Conservation (phyloP, 2,329 filamentous ascomycete species). For the Aspergillus caelatus region DNA sequence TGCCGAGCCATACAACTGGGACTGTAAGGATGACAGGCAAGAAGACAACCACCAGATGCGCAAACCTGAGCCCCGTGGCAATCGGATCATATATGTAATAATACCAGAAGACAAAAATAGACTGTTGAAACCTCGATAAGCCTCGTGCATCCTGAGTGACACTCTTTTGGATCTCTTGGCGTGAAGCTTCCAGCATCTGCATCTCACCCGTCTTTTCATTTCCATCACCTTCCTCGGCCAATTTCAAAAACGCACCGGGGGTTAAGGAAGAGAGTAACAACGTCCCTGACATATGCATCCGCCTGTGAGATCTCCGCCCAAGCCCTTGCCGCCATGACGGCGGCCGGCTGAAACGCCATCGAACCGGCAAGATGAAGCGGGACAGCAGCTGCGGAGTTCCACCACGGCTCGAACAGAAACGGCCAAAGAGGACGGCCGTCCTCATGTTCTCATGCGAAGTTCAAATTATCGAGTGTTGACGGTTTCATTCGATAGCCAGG, state of each 20-base stretch:
- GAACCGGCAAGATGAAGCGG: constrained; percentile 31
- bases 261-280: constrained; percentile 52
- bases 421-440: constrained; percentile 51
- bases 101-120: constrained; percentile 69
- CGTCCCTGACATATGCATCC: constrained; percentile 30
- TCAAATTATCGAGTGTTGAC: constrained; percentile 5
- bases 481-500: constrained; percentile 6
- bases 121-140: constrained; percentile 60
- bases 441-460: constrained; percentile 49
- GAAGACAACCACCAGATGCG: constrained; percentile 86
- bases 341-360: constrained; percentile 29
- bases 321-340: constrained; percentile 29
- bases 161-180: constrained; percentile 73
- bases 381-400: constrained; percentile 37
- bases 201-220: constrained; percentile 71
- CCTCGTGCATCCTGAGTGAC: constrained; percentile 65
- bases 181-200: constrained; percentile 83
- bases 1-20: constrained; percentile 79
- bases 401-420: constrained; percentile 52
- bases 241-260: constrained; percentile 61
- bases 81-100: constrained; percentile 68
- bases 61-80: constrained; percentile 82
- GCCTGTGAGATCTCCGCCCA: constrained; percentile 20
- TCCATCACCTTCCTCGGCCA: constrained; percentile 54
- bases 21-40: constrained; percentile 82